Percentiles rank a stretch among this genome's conserved stretches.
Evolutionary conservation across 495 filamentous ascomycete species (phyloP).

Genomic region (Neurospora sp.): DNA sequence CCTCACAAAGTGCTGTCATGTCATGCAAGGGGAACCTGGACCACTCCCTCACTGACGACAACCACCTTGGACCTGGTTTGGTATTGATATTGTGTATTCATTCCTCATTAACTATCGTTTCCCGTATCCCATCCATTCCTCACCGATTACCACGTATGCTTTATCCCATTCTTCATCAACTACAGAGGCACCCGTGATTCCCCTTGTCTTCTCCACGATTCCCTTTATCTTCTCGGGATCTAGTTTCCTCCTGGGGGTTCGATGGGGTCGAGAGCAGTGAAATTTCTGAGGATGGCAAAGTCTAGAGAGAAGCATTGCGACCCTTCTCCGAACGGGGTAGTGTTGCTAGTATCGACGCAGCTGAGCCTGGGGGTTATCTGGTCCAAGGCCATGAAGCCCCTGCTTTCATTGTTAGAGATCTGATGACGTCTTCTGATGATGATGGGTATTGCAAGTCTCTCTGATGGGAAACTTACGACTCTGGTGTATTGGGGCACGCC

Average conservation of each 20-base stretch:
- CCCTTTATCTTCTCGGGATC: neutral
- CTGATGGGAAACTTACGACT: constrained; percentile 6
- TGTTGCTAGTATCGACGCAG: constrained; percentile 6
- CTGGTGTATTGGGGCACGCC: constrained; percentile 12
- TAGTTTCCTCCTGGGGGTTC: neutral
- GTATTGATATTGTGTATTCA: neutral
- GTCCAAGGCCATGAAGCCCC: constrained; percentile 13
- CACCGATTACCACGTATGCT: neutral
- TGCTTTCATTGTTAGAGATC: neutral
- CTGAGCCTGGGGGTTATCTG: constrained; percentile 6
- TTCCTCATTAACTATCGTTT: neutral
- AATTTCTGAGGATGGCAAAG: constrained; percentile 2
- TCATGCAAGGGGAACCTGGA: neutral
- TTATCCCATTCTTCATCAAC: neutral
- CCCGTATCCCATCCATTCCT: neutral
- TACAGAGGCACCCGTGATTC: neutral
- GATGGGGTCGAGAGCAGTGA: constrained; percentile 12
- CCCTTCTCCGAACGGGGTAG: constrained; percentile 7
- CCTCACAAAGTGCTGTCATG: neutral
- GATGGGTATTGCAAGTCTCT: neutral
- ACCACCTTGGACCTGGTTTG: neutral
- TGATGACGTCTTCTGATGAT: neutral
- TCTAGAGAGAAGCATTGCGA: constrained; percentile 4
- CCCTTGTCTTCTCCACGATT: neutral
- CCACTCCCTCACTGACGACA: neutral